A percentile compares a stretch with the other conserved stretches of the same genome.
Conservation (phyloP, 73 alveolate genomes). For the Stentor coeruleus region DNA sequence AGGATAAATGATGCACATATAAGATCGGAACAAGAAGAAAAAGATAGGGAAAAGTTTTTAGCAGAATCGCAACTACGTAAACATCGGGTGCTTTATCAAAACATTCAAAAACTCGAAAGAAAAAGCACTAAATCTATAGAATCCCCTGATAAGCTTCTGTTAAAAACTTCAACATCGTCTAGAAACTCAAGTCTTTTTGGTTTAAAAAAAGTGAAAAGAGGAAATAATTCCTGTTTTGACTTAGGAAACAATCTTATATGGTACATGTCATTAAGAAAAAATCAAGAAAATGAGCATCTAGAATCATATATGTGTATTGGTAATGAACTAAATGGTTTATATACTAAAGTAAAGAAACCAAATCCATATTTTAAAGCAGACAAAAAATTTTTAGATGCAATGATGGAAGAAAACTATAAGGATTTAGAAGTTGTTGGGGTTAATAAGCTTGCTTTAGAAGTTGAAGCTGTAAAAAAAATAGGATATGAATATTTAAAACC, state of each 20-base stretch:
- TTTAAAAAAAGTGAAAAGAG: background rate
- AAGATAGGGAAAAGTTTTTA: background rate
- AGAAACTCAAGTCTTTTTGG: too few species aligned
- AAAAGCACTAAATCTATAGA: background rate
- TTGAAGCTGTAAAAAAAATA: too few species aligned
- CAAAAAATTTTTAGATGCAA: background rate
- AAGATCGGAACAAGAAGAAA: background rate
- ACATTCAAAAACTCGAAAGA: too few species aligned
- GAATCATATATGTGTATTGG: background rate
- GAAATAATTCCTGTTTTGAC: background rate
- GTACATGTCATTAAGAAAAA: slow-evolving; percentile 4
- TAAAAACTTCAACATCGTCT: too few species aligned
- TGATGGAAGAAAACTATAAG: background rate
- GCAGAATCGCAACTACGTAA: too few species aligned
- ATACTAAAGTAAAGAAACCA: background rate
- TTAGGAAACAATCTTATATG: background rate
- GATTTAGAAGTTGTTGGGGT: background rate
- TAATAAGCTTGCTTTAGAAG: background rate
- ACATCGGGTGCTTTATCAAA: too few species aligned
- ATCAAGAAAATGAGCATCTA: background rate
- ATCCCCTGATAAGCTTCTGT: background rate
- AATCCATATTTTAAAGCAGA: background rate
- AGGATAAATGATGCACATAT: background rate
- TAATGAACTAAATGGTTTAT: background rate
- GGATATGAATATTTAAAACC: too few species aligned